Percentiles rank a stretch among this genome's conserved stretches.
These are phyloP conservation scores for Macrophomina tecta DNA, from an alignment of 2,329 filamentous ascomycete genomes.

Conservation along the genomic window DNA sequence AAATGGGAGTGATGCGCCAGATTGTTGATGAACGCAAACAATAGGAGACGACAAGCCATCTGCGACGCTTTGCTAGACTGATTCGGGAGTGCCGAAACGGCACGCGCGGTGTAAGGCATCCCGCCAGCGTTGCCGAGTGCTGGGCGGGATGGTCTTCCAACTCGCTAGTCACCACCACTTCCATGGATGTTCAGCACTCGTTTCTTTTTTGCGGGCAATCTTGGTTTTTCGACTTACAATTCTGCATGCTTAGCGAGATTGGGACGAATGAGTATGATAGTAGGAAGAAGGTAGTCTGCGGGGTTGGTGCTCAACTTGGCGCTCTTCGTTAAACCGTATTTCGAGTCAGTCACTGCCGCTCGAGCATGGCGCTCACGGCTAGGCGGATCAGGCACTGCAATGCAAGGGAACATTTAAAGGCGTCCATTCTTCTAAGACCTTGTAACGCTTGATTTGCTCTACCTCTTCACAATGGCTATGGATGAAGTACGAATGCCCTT, in stretches of 20 bases:
- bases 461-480: background rate
- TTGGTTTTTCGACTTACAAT: too few species aligned
- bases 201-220: too few species aligned
- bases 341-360: background rate
- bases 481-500: background rate
- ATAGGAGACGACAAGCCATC: too few species aligned
- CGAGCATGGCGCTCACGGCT: background rate
- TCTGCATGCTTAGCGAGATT: too few species aligned
- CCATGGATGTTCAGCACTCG: background rate
- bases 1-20: too few species aligned
- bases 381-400: background rate
- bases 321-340: background rate
- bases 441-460: too few species aligned
- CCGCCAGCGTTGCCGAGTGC: background rate
- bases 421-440: background rate
- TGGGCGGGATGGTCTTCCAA: background rate
- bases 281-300: background rate
- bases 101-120: background rate
- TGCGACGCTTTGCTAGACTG: too few species aligned
- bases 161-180: background rate
- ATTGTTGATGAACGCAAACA: too few species aligned
- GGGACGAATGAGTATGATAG: background rate
- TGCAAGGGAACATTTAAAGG: background rate
- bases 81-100: too few species aligned
- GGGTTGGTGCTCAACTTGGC: background rate